Evolutionary conservation across 2,329 filamentous ascomycete species (phyloP), one percentile per base, ranked within the genome.

Genomic region (Fusarium scirpi): DNA sequence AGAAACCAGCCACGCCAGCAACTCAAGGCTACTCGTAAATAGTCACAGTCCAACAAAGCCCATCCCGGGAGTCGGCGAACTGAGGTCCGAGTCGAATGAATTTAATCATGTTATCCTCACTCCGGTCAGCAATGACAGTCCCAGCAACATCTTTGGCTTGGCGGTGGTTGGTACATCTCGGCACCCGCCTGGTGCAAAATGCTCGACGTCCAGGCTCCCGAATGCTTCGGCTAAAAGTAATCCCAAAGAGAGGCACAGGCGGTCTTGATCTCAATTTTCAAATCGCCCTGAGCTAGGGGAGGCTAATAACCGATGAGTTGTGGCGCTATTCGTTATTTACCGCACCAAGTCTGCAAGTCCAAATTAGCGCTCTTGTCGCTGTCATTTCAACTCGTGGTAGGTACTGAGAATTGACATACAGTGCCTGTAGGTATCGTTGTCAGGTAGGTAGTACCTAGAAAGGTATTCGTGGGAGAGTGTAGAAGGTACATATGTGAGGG

Each of bases 311-410:
- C 65, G 44, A 69, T 57, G 58, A 51, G 65, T 59, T 67, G 64
- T 72, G 66, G 71, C 66, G 69, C 58, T 61, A 62, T 55, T 69
- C 47, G 59, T 60, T 58, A 46, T 65, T 46, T 65, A 52, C 62
- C 52, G 46, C 32, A 48, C 40, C 30, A 40, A 25, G 24, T 49
- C 25, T 45, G 22, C 11, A 58, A 41, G 45, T 43, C 8, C 24
- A 20, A 57, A 49, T 44, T 62, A 49, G 57, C 38, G 32, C 45
- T 51, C 41, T 62, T 56, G 29, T 40, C 43, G 46, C 55, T 62
- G 43, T 24, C 54, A 61, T 57, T 40, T 52, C 47, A 54, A 57
- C 41, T 57, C 25, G 18, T 27, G n/a, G 24, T 29, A 27, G 24
- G 45, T 47, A 29, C 45, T 20, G n/a, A 52, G 34, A 29, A 25